phyloP scores from a whole-genome alignment of 371 early-diverging fungal species.

The Chytridium lagenaria region DNA sequence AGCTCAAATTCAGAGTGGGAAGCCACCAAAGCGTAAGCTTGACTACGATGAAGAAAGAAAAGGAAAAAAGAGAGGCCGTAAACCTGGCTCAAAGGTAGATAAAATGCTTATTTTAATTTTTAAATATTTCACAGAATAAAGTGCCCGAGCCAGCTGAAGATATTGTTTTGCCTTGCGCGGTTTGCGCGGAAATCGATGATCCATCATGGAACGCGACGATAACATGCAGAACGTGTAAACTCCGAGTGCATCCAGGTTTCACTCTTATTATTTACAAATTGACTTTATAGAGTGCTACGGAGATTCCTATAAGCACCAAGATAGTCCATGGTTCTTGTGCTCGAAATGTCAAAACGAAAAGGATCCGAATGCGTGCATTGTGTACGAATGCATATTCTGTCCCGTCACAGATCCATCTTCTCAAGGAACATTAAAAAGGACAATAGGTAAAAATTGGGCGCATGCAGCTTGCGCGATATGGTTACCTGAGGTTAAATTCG shows the following conservation, averaged over 20 bases:
- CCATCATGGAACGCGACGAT: slow-evolving; percentile 11
- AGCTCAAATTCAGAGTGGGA: neutral
- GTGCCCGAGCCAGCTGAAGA: neutral
- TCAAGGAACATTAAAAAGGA: slow-evolving; percentile 32
- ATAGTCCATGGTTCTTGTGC: slow-evolving; percentile 26
- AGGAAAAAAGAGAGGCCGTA: slow-evolving; percentile 11
- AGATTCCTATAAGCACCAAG: neutral
- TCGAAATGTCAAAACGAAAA: slow-evolving; percentile 30
- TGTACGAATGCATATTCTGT: slow-evolving; percentile 39
- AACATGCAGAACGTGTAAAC: slow-evolving; percentile 24
- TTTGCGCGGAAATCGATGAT: slow-evolving; percentile 25
- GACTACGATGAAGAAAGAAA: neutral
- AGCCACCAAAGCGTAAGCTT: neutral
- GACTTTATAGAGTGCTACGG: slow-evolving; percentile 27
- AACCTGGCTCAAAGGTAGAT: slow-evolving; percentile 2
- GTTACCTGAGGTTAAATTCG: slow-evolving; percentile 40
- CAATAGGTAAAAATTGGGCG: slow-evolving; percentile 46
- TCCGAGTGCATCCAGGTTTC: slow-evolving; percentile 36
- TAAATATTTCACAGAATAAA: neutral
- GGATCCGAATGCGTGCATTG: slow-evolving; percentile 26
- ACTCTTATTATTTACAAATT: neutral
- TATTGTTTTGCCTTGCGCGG: slow-evolving; percentile 26
- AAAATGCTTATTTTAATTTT: neutral
- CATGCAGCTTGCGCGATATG: slow-evolving; percentile 39
- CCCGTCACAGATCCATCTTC: slow-evolving; percentile 17